Evolutionary conservation across 805 yeast genomes (phyloP), one percentile per base, ranked within the genome.

Genomic region (Priceomyces medius): DNA sequence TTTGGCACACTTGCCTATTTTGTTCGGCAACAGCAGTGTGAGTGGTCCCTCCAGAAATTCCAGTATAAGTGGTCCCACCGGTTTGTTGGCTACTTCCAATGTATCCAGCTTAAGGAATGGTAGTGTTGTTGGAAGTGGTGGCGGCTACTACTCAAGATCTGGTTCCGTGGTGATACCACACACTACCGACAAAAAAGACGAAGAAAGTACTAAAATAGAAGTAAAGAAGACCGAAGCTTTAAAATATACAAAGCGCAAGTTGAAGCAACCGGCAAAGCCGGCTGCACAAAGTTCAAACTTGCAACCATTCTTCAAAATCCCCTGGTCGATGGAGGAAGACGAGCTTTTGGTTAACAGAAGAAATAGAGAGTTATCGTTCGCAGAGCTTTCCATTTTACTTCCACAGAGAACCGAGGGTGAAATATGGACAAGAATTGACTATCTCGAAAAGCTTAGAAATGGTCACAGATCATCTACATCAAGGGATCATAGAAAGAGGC

Each of bases 321-420:
- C 76, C 1, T 77, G 81, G 81, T 62, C 76, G 2, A 63, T 66
- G 52, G 93, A 85, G 39, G 95, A 88, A 60, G 95, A 88, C 61
- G 85, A 81, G 46, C 59, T 88, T 28, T 52, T 79, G 32, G 73
- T 74, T 35, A 70, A 77, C 44, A 68, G 85, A 38, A 62, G 78
- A 7, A 65, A 76, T 37, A 66, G 80, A 48, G 83, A 83, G 41
- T 63, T 88, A 31, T 76, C 84, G 24, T 73, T 84, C 53, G 84
- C 83, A 13, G 96, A 88, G 61, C 66, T 88, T 28, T 74, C 84
- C 12, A 81, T 88, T 24, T 62, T 88, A 39, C 66, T 88, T 32
- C 91, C 93, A 12, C 76, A 74, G 43, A 76, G 88, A 48, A 73
- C 93, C 0, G 89, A 85, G 56, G 71, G 71, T n/a, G 93, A 87